Conservation (phyloP, 441 rosid genomes). For the Heliophila coronopifolia region DNA sequence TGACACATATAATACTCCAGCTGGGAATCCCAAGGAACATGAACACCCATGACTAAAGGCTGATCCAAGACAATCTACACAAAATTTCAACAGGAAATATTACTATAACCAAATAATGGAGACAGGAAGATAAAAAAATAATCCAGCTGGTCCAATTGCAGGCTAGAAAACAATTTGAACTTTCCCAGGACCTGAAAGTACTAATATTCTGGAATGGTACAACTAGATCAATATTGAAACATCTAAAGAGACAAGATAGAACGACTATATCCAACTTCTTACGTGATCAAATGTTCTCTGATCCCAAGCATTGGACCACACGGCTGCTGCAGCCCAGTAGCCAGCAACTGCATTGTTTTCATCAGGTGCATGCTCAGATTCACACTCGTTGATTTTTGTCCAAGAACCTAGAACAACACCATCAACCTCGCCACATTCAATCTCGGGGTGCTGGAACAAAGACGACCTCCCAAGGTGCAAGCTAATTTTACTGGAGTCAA, state of each 20-base stretch:
- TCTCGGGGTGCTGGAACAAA: conserved; percentile 34
- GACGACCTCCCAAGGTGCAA: conserved; percentile 46
- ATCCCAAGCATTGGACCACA: conserved; percentile 94
- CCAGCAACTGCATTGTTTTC: conserved; percentile 65
- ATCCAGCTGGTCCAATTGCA: conserved; percentile 8
- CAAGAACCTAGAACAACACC: conserved; percentile 95
- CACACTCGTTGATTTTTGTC: conserved; percentile 55
- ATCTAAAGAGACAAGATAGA: conserved; percentile 8
- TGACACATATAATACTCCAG: conserved; percentile 80
- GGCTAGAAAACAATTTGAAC: conserved; percentile 11
- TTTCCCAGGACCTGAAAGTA: conserved; percentile 11
- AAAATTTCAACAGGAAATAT: conserved; percentile 20
- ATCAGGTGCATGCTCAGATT: conserved; percentile 42
- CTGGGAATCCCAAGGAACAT: conserved; percentile 92
- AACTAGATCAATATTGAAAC: conserved; percentile 7
- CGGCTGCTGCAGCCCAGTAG: conserved; percentile 96
- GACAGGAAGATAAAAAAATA: background rate
- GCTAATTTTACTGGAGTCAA: conserved; percentile 39
- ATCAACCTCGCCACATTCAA: conserved; percentile 92
- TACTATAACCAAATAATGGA: conserved; percentile 11
- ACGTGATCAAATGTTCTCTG: conserved; percentile 91
- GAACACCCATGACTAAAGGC: conserved; percentile 92
- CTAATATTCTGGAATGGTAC: conserved; percentile 18
- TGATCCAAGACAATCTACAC: conserved; percentile 95
- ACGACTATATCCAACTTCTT: conserved; percentile 30